Evolutionary conservation across 495 filamentous ascomycete genomes (phyloP).

Genomic region (Tetracladium setigerum): DNA sequence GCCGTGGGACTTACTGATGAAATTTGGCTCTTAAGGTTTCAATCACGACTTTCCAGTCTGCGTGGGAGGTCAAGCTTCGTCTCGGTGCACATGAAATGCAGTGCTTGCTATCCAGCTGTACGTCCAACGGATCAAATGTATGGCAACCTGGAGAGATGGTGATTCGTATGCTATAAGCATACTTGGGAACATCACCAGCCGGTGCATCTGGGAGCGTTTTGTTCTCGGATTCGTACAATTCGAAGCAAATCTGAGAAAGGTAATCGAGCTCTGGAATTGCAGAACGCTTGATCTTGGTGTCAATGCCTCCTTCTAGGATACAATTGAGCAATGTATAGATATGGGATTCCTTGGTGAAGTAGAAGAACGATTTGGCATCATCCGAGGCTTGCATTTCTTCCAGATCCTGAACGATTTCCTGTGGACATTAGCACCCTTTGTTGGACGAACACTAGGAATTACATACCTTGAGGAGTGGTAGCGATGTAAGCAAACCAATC

Average conservation of each 20-base stretch:
- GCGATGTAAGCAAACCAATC: constrained; percentile 87
- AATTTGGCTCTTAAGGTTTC: constrained; percentile 93
- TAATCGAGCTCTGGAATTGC: constrained; percentile 97
- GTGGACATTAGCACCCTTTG: neutral
- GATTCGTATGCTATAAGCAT: constrained; percentile 91
- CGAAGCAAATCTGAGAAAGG: constrained; percentile 94
- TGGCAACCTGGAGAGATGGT: constrained; percentile 94
- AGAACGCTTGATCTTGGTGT: constrained; percentile 80
- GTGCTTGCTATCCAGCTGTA: constrained; percentile 91
- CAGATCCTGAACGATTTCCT: constrained; percentile 90
- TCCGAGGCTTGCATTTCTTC: constrained; percentile 93
- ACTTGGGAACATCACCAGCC: constrained; percentile 31
- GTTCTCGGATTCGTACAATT: constrained; percentile 91
- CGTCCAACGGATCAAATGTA: constrained; percentile 88
- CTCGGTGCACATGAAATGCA: constrained; percentile 87
- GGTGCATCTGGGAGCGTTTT: constrained; percentile 38
- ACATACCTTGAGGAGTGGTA: constrained; percentile 67
- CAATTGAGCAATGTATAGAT: constrained; percentile 98
- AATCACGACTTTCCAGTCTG: constrained; percentile 91
- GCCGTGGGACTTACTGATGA: constrained; percentile 63
- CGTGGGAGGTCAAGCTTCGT: constrained; percentile 82
- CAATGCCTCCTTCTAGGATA: constrained; percentile 91
- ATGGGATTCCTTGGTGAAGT: constrained; percentile 98
- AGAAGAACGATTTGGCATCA: constrained; percentile 92
- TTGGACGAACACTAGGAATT: neutral